Evolutionary conservation across 108 stramenopile genomes (phyloP).

Genomic region (Nitzschia sp.): DNA sequence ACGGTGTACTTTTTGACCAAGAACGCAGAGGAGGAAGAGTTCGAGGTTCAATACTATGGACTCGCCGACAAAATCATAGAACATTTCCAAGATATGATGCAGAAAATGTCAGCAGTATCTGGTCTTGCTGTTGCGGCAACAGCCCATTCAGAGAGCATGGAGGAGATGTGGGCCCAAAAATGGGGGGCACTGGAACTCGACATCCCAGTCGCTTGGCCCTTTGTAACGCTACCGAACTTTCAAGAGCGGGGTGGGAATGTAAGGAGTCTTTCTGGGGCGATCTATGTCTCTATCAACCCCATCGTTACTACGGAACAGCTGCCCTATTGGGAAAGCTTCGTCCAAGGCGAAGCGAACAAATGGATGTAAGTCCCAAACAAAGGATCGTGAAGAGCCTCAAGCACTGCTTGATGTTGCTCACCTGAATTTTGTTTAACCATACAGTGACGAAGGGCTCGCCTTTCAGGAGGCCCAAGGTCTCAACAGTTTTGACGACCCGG

Average conservation of each 20-base stretch:
- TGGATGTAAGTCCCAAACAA: slow-evolving; percentile 18
- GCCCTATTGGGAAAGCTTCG: slow-evolving; percentile 10
- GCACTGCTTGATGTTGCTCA: too few species aligned
- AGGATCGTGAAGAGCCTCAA: neutral
- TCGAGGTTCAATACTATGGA: slow-evolving; percentile 8
- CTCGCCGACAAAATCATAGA: slow-evolving; percentile 17
- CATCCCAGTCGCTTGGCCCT: slow-evolving; percentile 11
- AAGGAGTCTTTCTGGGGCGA: neutral
- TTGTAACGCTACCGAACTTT: slow-evolving; percentile 15
- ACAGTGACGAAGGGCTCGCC: slow-evolving; percentile 7
- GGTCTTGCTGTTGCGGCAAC: slow-evolving; percentile 8
- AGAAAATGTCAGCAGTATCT: slow-evolving; percentile 6
- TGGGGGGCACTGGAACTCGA: neutral
- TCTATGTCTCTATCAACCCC: slow-evolving; percentile 9
- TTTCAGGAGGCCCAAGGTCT: slow-evolving; percentile 8
- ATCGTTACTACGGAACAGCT: neutral
- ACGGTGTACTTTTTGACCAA: slow-evolving; percentile 6
- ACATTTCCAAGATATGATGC: slow-evolving; percentile 12
- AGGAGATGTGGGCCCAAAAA: neutral
- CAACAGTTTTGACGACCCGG: slow-evolving; percentile 12
- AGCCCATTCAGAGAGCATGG: neutral
- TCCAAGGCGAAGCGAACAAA: slow-evolving; percentile 1
- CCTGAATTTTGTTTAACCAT: neutral
- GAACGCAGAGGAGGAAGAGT: slow-evolving; percentile 9
- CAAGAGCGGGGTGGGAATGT: slow-evolving; percentile 18